Base-by-base conservation (phyloP, 176 grass and related monocot species). In the Ensete ventricosum region DNA sequence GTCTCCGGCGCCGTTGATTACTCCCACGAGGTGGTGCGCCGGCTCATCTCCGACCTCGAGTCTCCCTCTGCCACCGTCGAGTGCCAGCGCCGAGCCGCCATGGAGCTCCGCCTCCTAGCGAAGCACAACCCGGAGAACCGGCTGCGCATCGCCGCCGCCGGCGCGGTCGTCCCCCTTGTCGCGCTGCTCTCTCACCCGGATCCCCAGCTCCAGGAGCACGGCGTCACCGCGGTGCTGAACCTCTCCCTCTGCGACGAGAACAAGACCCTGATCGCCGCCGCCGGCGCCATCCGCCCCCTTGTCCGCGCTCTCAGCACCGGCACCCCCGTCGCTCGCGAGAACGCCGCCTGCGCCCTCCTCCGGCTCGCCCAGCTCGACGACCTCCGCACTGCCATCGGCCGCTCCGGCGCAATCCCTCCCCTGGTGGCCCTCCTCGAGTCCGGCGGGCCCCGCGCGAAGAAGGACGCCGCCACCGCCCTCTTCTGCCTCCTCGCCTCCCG, bases 201-300 rank as follows among this genome's bases (percentile, higher is more conserved):
- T 19, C 67, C 34, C 11, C 17, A 69, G 67, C 67, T 69, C 27
- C 67, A 69, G 67, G 67, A 69, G 67, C 67, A 69, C 34, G 67
- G 67, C 34, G 67, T 69, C 34, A 69, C 67, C 67, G 67, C 67
- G 16, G 14, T 69, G 27, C 14, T 69, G 8, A 69, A 69, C 67
- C 67, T 69, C 67, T 49, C 67, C 29, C 14, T 69, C 67, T 69
- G 67, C 67, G 34, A 50, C 67, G 67, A 69, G 67, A 69, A 69
- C 67, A 69, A 69, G 67, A 29, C 27, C 12, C 34, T 14, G 34
- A 69, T 69, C 67, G 67, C 34, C 67, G 14, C 14, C 8, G 34
- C 67, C 17, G 34, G 67, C 67, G 67, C 43, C 29, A 29, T 69
- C 16, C 67, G 67, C 7, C 67, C 67, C 43, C 67, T 69, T 14